Percentiles rank a stretch among this genome's conserved stretches.
These are phyloP conservation scores for Acorus calamus DNA, from an alignment of 106 monocot species.

Conservation along the genomic window DNA sequence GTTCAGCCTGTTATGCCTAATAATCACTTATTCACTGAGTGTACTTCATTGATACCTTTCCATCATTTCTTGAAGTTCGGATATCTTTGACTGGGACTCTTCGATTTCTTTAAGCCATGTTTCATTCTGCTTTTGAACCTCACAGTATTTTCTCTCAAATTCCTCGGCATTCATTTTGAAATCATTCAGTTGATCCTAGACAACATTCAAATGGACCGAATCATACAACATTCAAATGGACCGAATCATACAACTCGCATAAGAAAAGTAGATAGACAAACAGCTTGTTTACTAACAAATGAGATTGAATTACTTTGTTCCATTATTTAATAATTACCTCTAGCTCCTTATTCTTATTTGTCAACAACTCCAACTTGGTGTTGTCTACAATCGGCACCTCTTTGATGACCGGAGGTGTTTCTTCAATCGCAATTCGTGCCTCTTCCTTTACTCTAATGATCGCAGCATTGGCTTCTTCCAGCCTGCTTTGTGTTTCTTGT, in stretches of 20 bases:
- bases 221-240: too few relatives aligned
- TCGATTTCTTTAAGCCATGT: slow-evolving; percentile 47
- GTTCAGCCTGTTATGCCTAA: background rate
- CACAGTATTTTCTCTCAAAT: slow-evolving; percentile 56
- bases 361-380: slow-evolving; percentile 52
- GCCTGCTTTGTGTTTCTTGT: slow-evolving; percentile 60
- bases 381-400: slow-evolving; percentile 83
- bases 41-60: slow-evolving; percentile 37
- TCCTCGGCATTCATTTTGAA: slow-evolving; percentile 74
- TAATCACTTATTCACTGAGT: background rate
- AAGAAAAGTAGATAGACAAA: background rate
- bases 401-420: slow-evolving; percentile 79
- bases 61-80: slow-evolving; percentile 70
- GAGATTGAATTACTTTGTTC: background rate
- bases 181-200: slow-evolving; percentile 51
- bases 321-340: slow-evolving; percentile 35
- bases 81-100: slow-evolving; percentile 47
- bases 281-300: background rate
- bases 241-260: background rate
- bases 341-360: slow-evolving; percentile 52
- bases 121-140: slow-evolving; percentile 50
- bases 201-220: background rate
- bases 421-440: slow-evolving; percentile 65
- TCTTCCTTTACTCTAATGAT: slow-evolving; percentile 69
- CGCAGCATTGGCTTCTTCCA: slow-evolving; percentile 56